phyloP scores from a whole-genome alignment of 1,139 yeast genomes.

The Candida smagusa region DNA sequence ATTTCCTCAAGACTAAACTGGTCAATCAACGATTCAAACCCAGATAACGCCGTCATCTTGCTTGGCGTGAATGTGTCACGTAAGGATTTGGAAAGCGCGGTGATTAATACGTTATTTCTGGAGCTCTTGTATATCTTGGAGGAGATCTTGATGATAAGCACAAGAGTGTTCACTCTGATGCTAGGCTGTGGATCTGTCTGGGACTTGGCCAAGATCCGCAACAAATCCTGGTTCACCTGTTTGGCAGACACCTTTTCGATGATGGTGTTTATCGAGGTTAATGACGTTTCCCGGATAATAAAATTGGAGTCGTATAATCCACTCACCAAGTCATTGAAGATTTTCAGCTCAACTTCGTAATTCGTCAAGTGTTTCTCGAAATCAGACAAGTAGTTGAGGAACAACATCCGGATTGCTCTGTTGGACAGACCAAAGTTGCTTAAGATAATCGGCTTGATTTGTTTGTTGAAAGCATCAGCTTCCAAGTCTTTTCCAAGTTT shows the following conservation, averaged over 20 bases:
- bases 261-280: conserved; percentile 64
- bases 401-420: conserved; percentile 68
- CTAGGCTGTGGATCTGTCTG: conserved; percentile 84
- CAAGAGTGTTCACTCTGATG: conserved; percentile 81
- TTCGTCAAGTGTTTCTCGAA: conserved; percentile 53
- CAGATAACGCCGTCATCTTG: conserved; percentile 72
- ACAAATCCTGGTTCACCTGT: conserved; percentile 81
- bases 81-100: conserved; percentile 82
- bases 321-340: conserved; percentile 64
- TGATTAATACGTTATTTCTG: conserved; percentile 70
- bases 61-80: conserved; percentile 80
- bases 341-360: conserved; percentile 62
- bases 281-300: conserved; percentile 74
- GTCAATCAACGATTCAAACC: conserved; percentile 63
- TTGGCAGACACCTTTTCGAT: conserved; percentile 71
- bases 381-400: conserved; percentile 61
- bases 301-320: conserved; percentile 88
- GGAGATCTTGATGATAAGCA: conserved; percentile 72
- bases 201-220: conserved; percentile 79
- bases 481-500: conserved; percentile 42
- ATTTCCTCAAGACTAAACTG: conserved; percentile 73
- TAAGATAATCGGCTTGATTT: conserved; percentile 63
- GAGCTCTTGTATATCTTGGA: conserved; percentile 56
- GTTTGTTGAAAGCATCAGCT: conserved; percentile 36
- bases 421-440: conserved; percentile 66